Percentiles rank a stretch among this genome's conserved stretches.
These are phyloP conservation scores for Laburnicola sp. DNA, from an alignment of 2,329 filamentous ascomycete species.

Conservation along the genomic window DNA sequence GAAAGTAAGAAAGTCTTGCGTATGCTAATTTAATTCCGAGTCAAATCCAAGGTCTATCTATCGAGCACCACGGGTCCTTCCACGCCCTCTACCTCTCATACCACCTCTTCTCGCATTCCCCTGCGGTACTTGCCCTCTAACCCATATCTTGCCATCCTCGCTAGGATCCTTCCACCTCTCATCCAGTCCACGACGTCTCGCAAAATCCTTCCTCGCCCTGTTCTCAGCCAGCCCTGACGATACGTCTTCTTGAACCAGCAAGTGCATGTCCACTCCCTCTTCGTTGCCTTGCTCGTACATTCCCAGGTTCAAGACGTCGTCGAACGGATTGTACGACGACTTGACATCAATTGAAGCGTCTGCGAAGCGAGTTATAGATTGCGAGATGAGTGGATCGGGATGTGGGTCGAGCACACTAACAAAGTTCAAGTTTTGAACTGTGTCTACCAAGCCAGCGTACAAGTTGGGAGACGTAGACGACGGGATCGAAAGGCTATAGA, in stretches of 20 bases:
- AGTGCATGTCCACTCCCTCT: slow-evolving; percentile 42
- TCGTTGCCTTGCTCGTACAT: slow-evolving; percentile 52
- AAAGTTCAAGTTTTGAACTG: slow-evolving; percentile 50
- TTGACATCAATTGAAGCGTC: slow-evolving; percentile 28
- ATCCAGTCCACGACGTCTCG: slow-evolving; percentile 33
- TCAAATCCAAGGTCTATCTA: background rate
- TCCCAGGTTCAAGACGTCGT: slow-evolving; percentile 48
- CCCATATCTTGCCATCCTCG: slow-evolving; percentile 29
- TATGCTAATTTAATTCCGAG: no score
- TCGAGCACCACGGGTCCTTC: slow-evolving; percentile 4
- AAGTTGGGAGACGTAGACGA: slow-evolving; percentile 50
- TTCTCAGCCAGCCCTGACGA: slow-evolving; percentile 26
- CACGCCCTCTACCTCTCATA: slow-evolving; percentile 20
- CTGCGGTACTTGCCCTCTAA: slow-evolving; percentile 15
- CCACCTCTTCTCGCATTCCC: slow-evolving; percentile 9
- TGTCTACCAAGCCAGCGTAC: slow-evolving; percentile 54
- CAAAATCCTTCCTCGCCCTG: slow-evolving; percentile 15
- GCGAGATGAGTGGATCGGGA: slow-evolving; percentile 48
- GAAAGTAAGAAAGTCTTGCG: no score
- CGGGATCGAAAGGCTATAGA: slow-evolving; percentile 54
- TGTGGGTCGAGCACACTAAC: slow-evolving; percentile 47
- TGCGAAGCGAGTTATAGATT: slow-evolving; percentile 16
- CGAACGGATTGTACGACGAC: slow-evolving; percentile 36
- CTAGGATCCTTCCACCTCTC: slow-evolving; percentile 46
- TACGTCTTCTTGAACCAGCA: slow-evolving; percentile 46